phyloP scores from a whole-genome alignment of 202 grass and related monocot genomes.

The Panicum hallii region DNA sequence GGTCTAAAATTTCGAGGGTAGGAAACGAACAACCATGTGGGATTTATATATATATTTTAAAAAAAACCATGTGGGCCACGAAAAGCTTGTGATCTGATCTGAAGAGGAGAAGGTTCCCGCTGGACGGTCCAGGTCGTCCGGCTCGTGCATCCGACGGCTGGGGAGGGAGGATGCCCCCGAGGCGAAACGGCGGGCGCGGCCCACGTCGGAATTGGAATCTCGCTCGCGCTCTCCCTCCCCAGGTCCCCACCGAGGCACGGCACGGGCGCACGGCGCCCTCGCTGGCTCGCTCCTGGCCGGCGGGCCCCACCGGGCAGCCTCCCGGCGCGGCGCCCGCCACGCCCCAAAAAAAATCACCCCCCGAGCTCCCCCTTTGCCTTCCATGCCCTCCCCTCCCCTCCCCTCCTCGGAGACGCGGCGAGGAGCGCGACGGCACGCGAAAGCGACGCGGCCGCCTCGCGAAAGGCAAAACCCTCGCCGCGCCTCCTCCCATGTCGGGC shows the following conservation, averaged over 20 bases:
- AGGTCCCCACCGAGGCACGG: background rate
- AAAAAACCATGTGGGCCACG: background rate
- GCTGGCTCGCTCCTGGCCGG: background rate
- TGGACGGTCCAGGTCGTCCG: background rate
- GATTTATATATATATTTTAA: no score
- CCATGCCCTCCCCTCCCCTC: background rate
- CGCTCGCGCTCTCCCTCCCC: background rate
- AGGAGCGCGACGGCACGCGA: constrained; percentile 21
- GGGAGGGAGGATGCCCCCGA: no score
- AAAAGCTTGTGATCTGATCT: background rate
- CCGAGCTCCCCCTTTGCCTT: background rate
- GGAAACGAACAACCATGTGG: background rate
- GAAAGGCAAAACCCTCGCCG: background rate
- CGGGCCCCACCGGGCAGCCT: constrained; percentile 25
- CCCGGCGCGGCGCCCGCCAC: background rate
- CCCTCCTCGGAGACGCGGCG: background rate
- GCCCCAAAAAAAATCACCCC: background rate
- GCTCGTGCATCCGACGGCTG: background rate
- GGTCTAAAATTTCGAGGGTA: no score
- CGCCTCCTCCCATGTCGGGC: constrained; percentile 38
- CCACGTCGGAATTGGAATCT: constrained; percentile 14
- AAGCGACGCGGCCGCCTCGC: constrained; percentile 33
- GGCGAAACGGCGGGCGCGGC: background rate
- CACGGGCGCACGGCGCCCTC: background rate
- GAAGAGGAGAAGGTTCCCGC: background rate